Conservation (phyloP, 352 stramenopile species). For the Plasmopara viticola region DNA sequence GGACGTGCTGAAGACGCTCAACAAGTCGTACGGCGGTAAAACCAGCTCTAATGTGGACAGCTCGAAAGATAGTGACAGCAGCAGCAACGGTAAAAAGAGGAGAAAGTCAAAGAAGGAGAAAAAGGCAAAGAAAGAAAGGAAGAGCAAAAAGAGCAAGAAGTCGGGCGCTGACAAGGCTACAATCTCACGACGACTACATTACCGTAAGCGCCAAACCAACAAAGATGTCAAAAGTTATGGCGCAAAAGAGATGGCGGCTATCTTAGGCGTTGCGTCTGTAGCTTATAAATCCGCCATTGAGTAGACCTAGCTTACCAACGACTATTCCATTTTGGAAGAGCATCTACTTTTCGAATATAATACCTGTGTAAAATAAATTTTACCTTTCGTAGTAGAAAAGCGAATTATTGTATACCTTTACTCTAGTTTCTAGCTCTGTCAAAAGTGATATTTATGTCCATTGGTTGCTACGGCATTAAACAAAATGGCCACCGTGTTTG, state of each 20-base stretch:
- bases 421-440: no score
- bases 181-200: constrained; percentile 64
- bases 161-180: constrained; percentile 26
- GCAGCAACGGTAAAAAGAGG: constrained; percentile 16
- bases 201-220: constrained; percentile 76
- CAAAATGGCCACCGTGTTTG: constrained; percentile 64
- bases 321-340: no score
- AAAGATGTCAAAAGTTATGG: constrained; percentile 85
- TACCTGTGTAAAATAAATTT: background rate
- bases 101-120: constrained; percentile 38
- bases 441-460: constrained; percentile 4
- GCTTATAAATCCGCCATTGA: constrained; percentile 17
- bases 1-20: constrained; percentile 80
- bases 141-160: constrained; percentile 66
- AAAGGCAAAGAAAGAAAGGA: constrained; percentile 41
- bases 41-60: constrained; percentile 25
- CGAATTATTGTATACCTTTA: no score
- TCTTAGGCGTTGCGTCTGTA: constrained; percentile 68
- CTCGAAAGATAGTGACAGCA: constrained; percentile 20
- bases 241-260: constrained; percentile 78
- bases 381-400: no score
- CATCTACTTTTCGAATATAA: background rate
- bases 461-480: constrained; percentile 7
- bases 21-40: constrained; percentile 70
- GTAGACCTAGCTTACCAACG: constrained; percentile 8